phyloP scores from a whole-genome alignment of 768 basidiomycete species.

The Kondoa subrosea region DNA sequence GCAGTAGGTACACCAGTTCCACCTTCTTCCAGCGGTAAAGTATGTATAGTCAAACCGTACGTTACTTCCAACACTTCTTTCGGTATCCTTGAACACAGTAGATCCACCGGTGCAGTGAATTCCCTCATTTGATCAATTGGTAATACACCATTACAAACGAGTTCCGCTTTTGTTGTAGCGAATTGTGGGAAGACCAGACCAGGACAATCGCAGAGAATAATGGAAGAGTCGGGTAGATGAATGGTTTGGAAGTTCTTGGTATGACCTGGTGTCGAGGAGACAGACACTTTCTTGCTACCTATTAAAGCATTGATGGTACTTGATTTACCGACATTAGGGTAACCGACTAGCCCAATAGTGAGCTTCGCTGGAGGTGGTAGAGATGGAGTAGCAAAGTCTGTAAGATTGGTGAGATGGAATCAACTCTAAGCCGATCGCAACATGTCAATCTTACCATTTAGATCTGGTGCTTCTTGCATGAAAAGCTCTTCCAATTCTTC shows the following conservation, averaged over 20 bases:
- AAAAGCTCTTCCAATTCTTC: slow-evolving; percentile 77
- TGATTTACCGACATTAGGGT: slow-evolving; percentile 97
- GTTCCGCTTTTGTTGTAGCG: slow-evolving; percentile 83
- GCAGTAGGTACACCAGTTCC: slow-evolving; percentile 53
- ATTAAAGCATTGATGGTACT: slow-evolving; percentile 92
- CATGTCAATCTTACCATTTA: slow-evolving; percentile 29
- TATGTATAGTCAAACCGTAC: slow-evolving; percentile 66
- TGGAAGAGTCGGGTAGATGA: slow-evolving; percentile 57
- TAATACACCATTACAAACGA: slow-evolving; percentile 89
- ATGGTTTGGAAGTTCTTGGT: slow-evolving; percentile 99
- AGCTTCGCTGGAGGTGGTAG: slow-evolving; percentile 44
- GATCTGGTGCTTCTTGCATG: slow-evolving; percentile 49
- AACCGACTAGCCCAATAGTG: slow-evolving; percentile 81
- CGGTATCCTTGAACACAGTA: slow-evolving; percentile 64
- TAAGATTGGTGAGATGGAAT: background rate
- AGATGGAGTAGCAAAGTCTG: slow-evolving; percentile 32
- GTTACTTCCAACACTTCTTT: slow-evolving; percentile 67
- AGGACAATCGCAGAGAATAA: slow-evolving; percentile 89
- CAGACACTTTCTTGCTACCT: slow-evolving; percentile 93
- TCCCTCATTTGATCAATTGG: slow-evolving; percentile 96
- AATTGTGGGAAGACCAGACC: slow-evolving; percentile 98
- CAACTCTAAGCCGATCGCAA: background rate
- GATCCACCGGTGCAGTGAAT: slow-evolving; percentile 61
- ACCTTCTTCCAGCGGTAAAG: slow-evolving; percentile 55
- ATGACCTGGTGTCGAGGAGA: slow-evolving; percentile 92